A percentile compares a stretch with the other conserved stretches of the same genome.
These are phyloP conservation scores for Suillus americanus DNA, from an alignment of 768 basidiomycete species.

Conservation along the genomic window DNA sequence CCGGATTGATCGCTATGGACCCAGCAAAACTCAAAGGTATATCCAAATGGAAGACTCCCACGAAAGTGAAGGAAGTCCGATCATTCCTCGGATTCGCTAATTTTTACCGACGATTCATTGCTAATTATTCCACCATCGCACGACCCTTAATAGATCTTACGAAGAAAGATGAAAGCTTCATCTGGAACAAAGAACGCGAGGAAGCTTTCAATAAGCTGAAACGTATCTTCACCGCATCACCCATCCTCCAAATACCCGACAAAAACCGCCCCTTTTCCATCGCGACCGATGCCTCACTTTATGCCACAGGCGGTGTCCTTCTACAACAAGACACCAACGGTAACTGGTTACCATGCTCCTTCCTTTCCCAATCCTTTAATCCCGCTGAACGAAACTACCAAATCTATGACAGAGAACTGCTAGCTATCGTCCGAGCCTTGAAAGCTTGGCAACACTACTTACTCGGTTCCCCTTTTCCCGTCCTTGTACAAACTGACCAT, in stretches of 20 bases:
- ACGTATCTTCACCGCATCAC: slow-evolving; percentile 11
- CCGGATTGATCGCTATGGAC: neutral
- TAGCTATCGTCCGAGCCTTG: neutral
- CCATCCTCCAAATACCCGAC: neutral
- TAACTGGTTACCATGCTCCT: neutral
- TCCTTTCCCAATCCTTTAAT: neutral
- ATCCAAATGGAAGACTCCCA: neutral
- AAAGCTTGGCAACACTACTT: slow-evolving; percentile 30
- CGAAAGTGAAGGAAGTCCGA: neutral
- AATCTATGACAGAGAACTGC: slow-evolving; percentile 36
- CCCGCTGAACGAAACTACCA: slow-evolving; percentile 45
- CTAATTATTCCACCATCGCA: slow-evolving; percentile 25
- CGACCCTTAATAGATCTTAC: slow-evolving; percentile 25
- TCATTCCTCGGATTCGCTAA: slow-evolving; percentile 30
- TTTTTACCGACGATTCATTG: slow-evolving; percentile 32
- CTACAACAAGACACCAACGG: neutral
- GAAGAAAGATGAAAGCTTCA: slow-evolving; percentile 21
- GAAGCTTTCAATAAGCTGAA: slow-evolving; percentile 32
- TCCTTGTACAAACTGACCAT: slow-evolving; percentile 37
- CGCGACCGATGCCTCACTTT: neutral
- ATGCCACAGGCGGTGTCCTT: neutral
- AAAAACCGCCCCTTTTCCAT: slow-evolving; percentile 10
- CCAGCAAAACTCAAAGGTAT: neutral
- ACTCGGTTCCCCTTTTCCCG: slow-evolving; percentile 26
- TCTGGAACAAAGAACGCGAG: slow-evolving; percentile 24